Evolutionary conservation across 805 yeast species (phyloP).

Genomic region (Lachancea nothofagi): DNA sequence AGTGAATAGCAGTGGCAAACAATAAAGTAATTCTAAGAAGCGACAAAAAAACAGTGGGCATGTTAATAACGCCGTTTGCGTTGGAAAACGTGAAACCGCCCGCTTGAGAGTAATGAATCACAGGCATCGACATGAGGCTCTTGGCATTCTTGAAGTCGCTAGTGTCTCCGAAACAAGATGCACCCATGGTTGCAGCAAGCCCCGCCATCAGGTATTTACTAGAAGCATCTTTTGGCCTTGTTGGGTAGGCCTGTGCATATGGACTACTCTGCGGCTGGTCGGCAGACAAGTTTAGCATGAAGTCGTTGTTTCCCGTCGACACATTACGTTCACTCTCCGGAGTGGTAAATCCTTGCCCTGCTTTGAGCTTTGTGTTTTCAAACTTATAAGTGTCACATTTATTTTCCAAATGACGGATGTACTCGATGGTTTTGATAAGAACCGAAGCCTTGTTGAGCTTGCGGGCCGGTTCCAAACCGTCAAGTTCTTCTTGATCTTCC

Average conservation of each 20-base stretch:
- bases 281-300: constrained; percentile 9
- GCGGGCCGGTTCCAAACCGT: constrained; percentile 71
- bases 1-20: constrained; percentile 24
- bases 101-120: constrained; percentile 28
- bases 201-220: constrained; percentile 57
- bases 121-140: constrained; percentile 46
- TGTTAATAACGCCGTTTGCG: constrained; percentile 23
- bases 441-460: constrained; percentile 76
- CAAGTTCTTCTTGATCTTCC: constrained; percentile 56
- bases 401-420: constrained; percentile 64
- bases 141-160: constrained; percentile 37
- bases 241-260: constrained; percentile 10
- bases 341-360: constrained; percentile 17
- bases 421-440: constrained; percentile 69
- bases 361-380: constrained; percentile 42
- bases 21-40: constrained; percentile 27
- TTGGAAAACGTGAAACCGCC: constrained; percentile 20
- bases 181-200: constrained; percentile 58
- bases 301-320: constrained; percentile 19
- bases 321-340: constrained; percentile 15
- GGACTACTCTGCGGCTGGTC: constrained; percentile 6
- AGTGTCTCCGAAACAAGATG: constrained; percentile 50
- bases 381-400: constrained; percentile 47
- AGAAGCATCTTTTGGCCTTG: constrained; percentile 21
- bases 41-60: constrained; percentile 26